Percentiles rank a stretch among this genome's conserved stretches.
phyloP scores from a whole-genome alignment of 2,329 filamentous ascomycete genomes.

The Grosmannia penicillata region DNA sequence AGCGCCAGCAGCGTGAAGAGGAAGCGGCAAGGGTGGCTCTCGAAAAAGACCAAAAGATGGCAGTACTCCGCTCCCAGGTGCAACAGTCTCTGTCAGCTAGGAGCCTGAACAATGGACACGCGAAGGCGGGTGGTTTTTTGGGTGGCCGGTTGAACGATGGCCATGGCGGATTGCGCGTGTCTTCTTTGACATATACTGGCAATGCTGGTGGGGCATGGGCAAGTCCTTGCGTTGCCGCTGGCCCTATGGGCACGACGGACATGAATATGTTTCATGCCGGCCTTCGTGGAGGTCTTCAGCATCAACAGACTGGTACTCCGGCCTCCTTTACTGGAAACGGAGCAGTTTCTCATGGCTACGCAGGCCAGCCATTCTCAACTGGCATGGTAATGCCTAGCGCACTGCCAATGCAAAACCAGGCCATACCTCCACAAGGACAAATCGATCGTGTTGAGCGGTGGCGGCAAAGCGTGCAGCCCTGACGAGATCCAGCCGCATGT shows the following conservation, averaged over 20 bases:
- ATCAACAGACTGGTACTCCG: too few relatives aligned
- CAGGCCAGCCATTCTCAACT: conserved; percentile 6
- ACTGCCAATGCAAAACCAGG: conserved; percentile 10
- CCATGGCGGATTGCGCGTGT: conserved; percentile 14
- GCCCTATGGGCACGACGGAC: too few relatives aligned
- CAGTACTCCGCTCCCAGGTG: conserved; percentile 33
- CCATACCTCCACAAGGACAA: conserved; percentile 13
- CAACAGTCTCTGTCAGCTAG: conserved; percentile 16
- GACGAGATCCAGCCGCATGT: background rate
- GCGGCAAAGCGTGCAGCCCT: conserved; percentile 17
- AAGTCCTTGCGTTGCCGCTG: conserved; percentile 1
- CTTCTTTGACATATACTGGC: background rate
- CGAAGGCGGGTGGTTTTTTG: conserved; percentile 29
- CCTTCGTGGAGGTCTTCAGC: too few relatives aligned
- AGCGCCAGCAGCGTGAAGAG: conserved; percentile 25
- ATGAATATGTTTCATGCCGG: too few relatives aligned
- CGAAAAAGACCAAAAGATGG: conserved; percentile 33
- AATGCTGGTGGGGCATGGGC: conserved; percentile 1
- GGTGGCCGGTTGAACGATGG: conserved; percentile 42
- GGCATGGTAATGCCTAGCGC: conserved; percentile 7
- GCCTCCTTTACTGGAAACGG: conserved; percentile 3
- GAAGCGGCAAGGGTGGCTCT: conserved; percentile 24
- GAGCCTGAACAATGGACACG: background rate
- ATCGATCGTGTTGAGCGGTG: conserved; percentile 20
- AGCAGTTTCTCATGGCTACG: background rate